Percentiles rank a stretch among this genome's conserved stretches.
Conservation (phyloP, 1,284 basidiomycete species). For the Trametes sp. region DNA sequence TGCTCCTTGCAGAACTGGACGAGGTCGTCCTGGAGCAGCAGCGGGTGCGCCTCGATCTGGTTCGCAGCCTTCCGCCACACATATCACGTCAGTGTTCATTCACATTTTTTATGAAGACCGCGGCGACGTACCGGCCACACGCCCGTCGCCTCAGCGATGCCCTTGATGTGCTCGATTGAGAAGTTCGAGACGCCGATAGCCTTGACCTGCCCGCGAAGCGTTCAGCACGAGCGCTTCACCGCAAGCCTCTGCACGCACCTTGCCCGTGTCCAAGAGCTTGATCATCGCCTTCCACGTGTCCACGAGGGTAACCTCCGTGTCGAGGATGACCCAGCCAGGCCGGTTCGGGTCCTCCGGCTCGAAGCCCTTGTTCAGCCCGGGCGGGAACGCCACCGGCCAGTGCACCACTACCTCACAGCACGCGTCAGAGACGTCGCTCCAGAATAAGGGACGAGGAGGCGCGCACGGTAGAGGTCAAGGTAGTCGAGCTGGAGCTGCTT, state of each 20-base stretch:
- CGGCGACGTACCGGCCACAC: conserved; percentile 64
- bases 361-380: conserved; percentile 59
- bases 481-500: conserved; percentile 75
- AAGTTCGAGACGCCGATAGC: conserved; percentile 87
- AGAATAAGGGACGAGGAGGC: background rate
- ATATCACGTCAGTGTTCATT: too few relatives aligned
- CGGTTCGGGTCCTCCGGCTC: conserved; percentile 58
- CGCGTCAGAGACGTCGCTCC: background rate
- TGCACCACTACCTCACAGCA: conserved; percentile 68
- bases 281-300: conserved; percentile 90
- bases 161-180: conserved; percentile 69
- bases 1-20: conserved; percentile 74
- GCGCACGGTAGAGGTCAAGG: conserved; percentile 73
- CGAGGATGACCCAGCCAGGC: conserved; percentile 60
- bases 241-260: conserved; percentile 38
- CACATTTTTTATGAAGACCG: background rate
- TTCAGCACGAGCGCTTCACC: background rate
- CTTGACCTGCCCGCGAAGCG: conserved; percentile 49
- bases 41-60: conserved; percentile 88
- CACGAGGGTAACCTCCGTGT: conserved; percentile 65
- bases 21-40: conserved; percentile 75
- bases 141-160: conserved; percentile 77
- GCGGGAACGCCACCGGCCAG: conserved; percentile 85
- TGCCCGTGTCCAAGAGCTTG: conserved; percentile 57
- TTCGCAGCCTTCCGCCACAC: conserved; percentile 60